Conservation (phyloP, 2,329 filamentous ascomycete species). For the Penicillium psychrosexuale region DNA sequence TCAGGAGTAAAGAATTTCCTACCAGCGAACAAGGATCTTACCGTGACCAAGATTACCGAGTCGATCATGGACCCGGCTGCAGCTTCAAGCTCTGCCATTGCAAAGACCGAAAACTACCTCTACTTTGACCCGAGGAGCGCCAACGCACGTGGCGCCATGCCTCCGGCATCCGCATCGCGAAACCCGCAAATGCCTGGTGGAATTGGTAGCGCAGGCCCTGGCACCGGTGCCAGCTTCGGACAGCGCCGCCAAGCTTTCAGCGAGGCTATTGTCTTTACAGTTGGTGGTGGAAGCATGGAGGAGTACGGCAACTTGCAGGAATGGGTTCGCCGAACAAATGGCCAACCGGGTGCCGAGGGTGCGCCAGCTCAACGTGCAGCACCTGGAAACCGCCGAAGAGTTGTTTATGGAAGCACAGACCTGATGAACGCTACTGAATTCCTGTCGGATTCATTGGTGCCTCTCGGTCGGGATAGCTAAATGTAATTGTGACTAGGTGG, state of each 20-base stretch:
- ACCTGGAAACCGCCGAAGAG: conserved; percentile 65
- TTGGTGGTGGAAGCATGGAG: conserved; percentile 96
- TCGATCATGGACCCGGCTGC: conserved; percentile 94
- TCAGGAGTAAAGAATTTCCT: conserved; percentile 97
- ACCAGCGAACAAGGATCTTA: conserved; percentile 92
- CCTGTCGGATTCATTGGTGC: conserved; percentile 55
- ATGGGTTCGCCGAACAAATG: conserved; percentile 77
- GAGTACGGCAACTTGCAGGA: conserved; percentile 97
- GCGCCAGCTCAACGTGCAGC: conserved; percentile 29
- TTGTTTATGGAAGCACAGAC: conserved; percentile 93
- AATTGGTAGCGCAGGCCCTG: conserved; percentile 50
- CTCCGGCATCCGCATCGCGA: conserved; percentile 63
- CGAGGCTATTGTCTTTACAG: conserved; percentile 90
- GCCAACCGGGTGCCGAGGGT: conserved; percentile 51
- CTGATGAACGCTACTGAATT: conserved; percentile 63
- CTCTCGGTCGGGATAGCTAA: conserved; percentile 55
- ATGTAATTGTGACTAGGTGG: conserved; percentile 6
- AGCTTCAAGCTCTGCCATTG: conserved; percentile 85
- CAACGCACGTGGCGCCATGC: conserved; percentile 88
- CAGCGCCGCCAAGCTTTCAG: conserved; percentile 85
- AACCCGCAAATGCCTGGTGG: conserved; percentile 45
- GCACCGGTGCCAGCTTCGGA: conserved; percentile 80
- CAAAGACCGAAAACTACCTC: conserved; percentile 93
- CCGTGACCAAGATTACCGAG: conserved; percentile 95
- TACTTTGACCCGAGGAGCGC: conserved; percentile 96